Conservation (phyloP, 352 stramenopile species). For the Aphanomyces invadans region DNA sequence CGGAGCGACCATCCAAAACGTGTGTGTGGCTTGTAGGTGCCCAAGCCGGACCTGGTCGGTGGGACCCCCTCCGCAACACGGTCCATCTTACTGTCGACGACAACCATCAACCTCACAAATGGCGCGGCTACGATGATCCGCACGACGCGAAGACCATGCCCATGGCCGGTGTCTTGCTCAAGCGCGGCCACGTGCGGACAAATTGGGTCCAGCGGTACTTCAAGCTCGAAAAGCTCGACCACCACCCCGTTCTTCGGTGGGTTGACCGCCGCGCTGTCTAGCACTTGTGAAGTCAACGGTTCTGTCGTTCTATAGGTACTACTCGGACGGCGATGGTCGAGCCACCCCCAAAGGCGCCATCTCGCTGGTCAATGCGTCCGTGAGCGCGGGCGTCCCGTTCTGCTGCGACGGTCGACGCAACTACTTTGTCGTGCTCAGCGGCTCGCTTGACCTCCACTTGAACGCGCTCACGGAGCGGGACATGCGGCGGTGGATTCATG, state of each 20-base stretch:
- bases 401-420: conserved; percentile 70
- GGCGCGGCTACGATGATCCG: conserved; percentile 79
- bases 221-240: conserved; percentile 66
- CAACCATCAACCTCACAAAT: conserved; percentile 63
- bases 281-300: too few species aligned
- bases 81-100: conserved; percentile 77
- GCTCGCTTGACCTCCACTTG: conserved; percentile 80
- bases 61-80: conserved; percentile 70
- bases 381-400: conserved; percentile 76
- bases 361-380: conserved; percentile 64
- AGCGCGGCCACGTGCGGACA: conserved; percentile 71
- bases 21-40: not conserved
- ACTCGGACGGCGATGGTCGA: conserved; percentile 58
- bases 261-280: not conserved
- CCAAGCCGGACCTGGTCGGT: conserved; percentile 44
- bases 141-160: conserved; percentile 71
- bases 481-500: conserved; percentile 85
- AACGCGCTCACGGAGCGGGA: conserved; percentile 69
- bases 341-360: conserved; percentile 64
- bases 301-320: conserved; percentile 54
- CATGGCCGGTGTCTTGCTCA: conserved; percentile 79
- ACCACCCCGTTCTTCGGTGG: conserved; percentile 30
- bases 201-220: conserved; percentile 88
- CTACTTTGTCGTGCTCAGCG: conserved; percentile 80
- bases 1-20: not conserved